phyloP scores from a whole-genome alignment of 495 filamentous ascomycete genomes.

The Hyaloscypha finlandica region DNA sequence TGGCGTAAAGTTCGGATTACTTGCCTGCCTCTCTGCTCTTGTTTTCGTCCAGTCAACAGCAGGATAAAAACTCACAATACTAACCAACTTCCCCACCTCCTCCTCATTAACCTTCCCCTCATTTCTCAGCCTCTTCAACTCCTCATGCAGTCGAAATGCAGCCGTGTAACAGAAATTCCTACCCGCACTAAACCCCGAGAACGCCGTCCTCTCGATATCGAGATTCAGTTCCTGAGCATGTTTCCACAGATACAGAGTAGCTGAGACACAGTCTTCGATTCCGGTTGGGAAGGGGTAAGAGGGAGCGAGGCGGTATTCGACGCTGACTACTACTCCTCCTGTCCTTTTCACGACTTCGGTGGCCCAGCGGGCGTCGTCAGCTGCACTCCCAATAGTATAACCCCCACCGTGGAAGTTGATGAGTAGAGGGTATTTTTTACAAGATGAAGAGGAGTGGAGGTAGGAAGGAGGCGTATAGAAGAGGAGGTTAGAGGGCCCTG shows the following conservation, averaged over 20 bases:
- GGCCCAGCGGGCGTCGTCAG: conserved; percentile 71
- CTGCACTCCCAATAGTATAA: conserved; percentile 67
- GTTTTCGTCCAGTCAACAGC: conserved; percentile 77
- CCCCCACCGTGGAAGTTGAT: conserved; percentile 79
- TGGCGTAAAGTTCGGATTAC: conserved; percentile 48
- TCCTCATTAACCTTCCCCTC: neutral
- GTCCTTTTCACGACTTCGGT: conserved; percentile 65
- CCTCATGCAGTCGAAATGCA: conserved; percentile 58
- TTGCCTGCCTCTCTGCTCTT: conserved; percentile 66
- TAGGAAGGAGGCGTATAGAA: conserved; percentile 19
- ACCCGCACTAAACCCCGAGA: conserved; percentile 86
- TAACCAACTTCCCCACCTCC: conserved; percentile 39
- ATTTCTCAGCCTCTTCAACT: conserved; percentile 25
- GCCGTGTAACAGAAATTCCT: conserved; percentile 81
- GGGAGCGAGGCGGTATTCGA: conserved; percentile 49
- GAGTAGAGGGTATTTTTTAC: conserved; percentile 48
- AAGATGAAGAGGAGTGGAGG: neutral
- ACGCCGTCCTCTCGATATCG: conserved; percentile 60
- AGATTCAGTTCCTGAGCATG: conserved; percentile 54
- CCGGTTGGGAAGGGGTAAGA: conserved; percentile 47
- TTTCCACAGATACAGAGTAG: conserved; percentile 59
- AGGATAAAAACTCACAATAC: conserved; percentile 74
- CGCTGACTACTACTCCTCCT: conserved; percentile 39
- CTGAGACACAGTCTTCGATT: conserved; percentile 59
- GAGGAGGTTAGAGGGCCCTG: conserved; percentile 11